Evolutionary conservation across 2,329 filamentous ascomycete species (phyloP).

Genomic region (Fusarium beomiforme): DNA sequence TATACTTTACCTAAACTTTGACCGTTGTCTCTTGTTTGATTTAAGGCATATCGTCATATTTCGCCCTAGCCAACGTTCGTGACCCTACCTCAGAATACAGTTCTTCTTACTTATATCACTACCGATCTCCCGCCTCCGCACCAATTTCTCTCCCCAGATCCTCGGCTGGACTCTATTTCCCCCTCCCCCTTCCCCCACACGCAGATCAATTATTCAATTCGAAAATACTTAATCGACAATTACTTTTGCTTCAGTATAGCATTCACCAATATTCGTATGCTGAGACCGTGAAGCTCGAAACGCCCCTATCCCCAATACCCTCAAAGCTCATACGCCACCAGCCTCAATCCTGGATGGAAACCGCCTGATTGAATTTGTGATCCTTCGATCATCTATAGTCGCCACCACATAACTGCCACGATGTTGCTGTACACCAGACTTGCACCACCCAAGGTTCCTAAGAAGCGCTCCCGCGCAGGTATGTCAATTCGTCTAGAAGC

Average conservation of each 20-base stretch:
- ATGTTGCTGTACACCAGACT: constrained; percentile 70
- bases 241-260: not conserved
- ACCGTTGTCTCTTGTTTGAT: constrained; percentile 1
- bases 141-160: constrained; percentile 30
- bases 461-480: constrained; percentile 64
- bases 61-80: not conserved
- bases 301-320: not conserved
- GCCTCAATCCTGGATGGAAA: constrained; percentile 23
- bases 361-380: constrained; percentile 33
- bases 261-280: not conserved
- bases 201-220: constrained; percentile 25
- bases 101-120: constrained; percentile 16
- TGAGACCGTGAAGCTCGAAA: not conserved
- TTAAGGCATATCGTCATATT: constrained; percentile 15
- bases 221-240: constrained; percentile 9
- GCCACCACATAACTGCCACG: constrained; percentile 25
- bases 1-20: no score
- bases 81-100: not conserved
- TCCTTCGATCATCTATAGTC: constrained; percentile 39
- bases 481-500: constrained; percentile 5
- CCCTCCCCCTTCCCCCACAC: constrained; percentile 29
- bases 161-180: constrained; percentile 30
- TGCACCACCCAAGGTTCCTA: constrained; percentile 67
- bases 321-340: constrained; percentile 23
- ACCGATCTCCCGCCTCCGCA: constrained; percentile 20